These are phyloP conservation scores for Polyporus arcularius DNA, from an alignment of 768 basidiomycete species.

Conservation along the genomic window DNA sequence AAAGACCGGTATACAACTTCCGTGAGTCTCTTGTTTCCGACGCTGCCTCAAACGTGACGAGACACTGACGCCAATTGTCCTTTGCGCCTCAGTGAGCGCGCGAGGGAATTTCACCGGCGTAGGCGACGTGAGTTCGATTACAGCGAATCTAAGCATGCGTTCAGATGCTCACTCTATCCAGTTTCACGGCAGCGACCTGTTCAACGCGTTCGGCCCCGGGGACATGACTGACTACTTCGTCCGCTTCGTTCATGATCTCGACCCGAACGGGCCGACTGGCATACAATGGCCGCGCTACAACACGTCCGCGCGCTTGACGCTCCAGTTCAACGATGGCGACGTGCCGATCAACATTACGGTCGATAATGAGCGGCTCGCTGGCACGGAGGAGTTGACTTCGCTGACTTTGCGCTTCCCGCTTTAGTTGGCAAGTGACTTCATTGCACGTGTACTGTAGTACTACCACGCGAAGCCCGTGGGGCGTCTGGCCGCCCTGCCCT, in stretches of 20 bases:
- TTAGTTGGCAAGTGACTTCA: no score
- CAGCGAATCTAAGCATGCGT: no score
- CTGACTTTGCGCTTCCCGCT: no score
- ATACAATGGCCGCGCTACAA: slow-evolving; percentile 29
- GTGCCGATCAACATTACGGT: slow-evolving; percentile 18
- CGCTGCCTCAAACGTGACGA: neutral
- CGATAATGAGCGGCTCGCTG: slow-evolving; percentile 13
- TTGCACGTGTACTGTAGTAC: slow-evolving; percentile 27
- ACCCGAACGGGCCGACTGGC: slow-evolving; percentile 23
- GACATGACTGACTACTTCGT: slow-evolving; percentile 27
- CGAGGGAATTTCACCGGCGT: neutral
- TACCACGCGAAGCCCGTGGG: no score
- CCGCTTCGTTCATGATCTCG: slow-evolving; percentile 27
- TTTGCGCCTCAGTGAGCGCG: slow-evolving; percentile 4
- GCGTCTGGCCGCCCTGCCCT: no score
- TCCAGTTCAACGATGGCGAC: slow-evolving; percentile 26
- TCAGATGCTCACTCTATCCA: neutral
- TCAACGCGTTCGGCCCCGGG: slow-evolving; percentile 13
- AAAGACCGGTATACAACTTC: slow-evolving; percentile 11
- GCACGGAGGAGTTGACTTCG: no score
- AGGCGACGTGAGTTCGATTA: neutral
- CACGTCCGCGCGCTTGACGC: slow-evolving; percentile 10
- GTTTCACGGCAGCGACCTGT: slow-evolving; percentile 17
- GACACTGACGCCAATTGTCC: neutral
- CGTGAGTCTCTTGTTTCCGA: neutral